Base-by-base conservation (phyloP, 2,329 filamentous ascomycete species). In the Lizonia empirigonia region DNA sequence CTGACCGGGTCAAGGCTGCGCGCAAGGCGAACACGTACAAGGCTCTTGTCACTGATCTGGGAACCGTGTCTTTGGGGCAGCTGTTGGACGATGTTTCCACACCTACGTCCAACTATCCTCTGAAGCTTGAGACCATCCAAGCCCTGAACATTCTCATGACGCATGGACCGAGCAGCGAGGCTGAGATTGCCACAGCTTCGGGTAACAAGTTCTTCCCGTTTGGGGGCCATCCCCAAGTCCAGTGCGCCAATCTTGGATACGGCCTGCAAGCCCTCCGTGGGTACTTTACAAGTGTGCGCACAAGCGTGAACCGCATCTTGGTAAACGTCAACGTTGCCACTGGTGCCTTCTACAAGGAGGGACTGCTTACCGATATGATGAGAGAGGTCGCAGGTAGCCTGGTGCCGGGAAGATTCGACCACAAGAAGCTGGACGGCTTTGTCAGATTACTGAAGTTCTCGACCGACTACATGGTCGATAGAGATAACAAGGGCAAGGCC, bases 241-340 rank as follows among this genome's bases (percentile, higher is more conserved):
- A 80, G 38, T 56, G 48, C 0, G 62, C 64, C 3, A 62, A 75
- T 23, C 74, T 87, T 1, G 77, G 76, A 2, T 73, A 65, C 9
- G 83, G 83, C 1, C 71, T 88, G 0, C 74, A 81, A 38, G 83
- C 83, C 0, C 67, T 85, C 4, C 77, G 84, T 33, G 85, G 85
- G 0, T 88, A 82, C 68, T 87, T 82, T 62, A 75, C 83, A 9
- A 86, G 83, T 60, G 80, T 85, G 23, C 81, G 85, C 5, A 78
- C 82, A 2, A 80, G 82, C 2, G 81, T 82, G 12, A 78, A 77
- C 30, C 77, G 84, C 3, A 72, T 87, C 4, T 64, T 88, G 1
- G 67, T 87, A 10, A 88, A 88, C 49, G 73, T 87, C 3, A 85
- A 88, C 50, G 83, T 87, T 20, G 82, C 82, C 7, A 80, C 81